phyloP scores from a whole-genome alignment of 495 filamentous ascomycete species.

The Mycothermus thermophilus region DNA sequence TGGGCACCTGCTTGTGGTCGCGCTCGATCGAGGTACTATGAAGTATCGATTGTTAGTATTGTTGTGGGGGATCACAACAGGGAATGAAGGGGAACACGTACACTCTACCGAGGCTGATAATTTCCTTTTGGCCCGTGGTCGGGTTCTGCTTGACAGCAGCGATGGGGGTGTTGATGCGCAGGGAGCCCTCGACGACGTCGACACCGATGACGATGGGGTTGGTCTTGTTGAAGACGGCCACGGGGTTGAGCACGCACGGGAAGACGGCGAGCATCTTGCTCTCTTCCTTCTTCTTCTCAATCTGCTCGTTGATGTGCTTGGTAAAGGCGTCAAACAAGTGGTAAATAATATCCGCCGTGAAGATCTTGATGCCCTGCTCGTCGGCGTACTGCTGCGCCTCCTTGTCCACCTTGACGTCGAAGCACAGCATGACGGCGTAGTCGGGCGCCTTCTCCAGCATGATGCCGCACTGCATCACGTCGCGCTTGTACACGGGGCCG shows the following conservation, averaged over 20 bases:
- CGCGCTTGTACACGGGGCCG: slow-evolving; percentile 94
- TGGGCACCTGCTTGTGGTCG: slow-evolving; percentile 83
- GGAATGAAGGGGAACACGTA: slow-evolving; percentile 44
- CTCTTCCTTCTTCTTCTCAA: slow-evolving; percentile 88
- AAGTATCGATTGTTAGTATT: background rate
- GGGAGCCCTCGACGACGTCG: slow-evolving; percentile 79
- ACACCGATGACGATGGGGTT: slow-evolving; percentile 91
- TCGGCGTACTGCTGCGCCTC: slow-evolving; percentile 85
- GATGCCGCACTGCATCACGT: slow-evolving; percentile 88
- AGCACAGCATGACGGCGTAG: slow-evolving; percentile 97
- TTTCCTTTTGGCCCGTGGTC: slow-evolving; percentile 64
- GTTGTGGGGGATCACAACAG: background rate
- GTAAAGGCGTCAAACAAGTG: slow-evolving; percentile 96
- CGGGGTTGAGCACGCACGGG: slow-evolving; percentile 77
- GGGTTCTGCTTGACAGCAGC: slow-evolving; percentile 69
- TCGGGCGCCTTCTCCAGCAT: slow-evolving; percentile 97
- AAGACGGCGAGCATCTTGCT: slow-evolving; percentile 91
- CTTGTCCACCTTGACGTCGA: slow-evolving; percentile 98
- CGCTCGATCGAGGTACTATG: slow-evolving; percentile 80
- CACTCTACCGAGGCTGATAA: slow-evolving; percentile 83
- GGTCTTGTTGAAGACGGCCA: slow-evolving; percentile 98
- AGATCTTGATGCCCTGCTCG: slow-evolving; percentile 93
- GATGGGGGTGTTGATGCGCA: slow-evolving; percentile 77
- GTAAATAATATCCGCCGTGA: slow-evolving; percentile 98
- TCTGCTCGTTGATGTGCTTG: slow-evolving; percentile 73